Conservation (phyloP, 1,139 yeast species). For the Yamadazyma spencermartinsiae region DNA sequence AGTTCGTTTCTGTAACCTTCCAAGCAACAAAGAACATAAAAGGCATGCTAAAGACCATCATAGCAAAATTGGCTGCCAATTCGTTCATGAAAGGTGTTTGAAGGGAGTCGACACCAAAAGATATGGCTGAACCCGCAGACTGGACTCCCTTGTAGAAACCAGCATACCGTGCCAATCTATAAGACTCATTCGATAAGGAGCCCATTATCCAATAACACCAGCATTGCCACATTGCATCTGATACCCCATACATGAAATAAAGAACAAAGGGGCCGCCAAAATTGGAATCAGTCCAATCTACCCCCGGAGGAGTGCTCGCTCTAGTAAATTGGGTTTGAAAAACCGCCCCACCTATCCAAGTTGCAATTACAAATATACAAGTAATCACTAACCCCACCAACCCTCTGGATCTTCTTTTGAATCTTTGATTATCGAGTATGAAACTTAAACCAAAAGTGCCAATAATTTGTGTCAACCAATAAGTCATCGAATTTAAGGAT, state of each 20-base stretch:
- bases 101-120: conserved; percentile 56
- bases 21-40: conserved; percentile 12
- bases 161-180: conserved; percentile 55
- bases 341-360: conserved; percentile 63
- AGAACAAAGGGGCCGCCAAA: conserved; percentile 61
- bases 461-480: conserved; percentile 59
- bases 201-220: conserved; percentile 59
- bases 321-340: conserved; percentile 32
- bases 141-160: conserved; percentile 65
- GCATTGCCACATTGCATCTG: conserved; percentile 58
- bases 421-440: conserved; percentile 35
- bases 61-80: conserved; percentile 13
- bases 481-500: conserved; percentile 56
- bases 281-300: conserved; percentile 44
- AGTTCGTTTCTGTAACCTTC: conserved; percentile 9
- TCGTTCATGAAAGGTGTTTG: conserved; percentile 34
- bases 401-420: conserved; percentile 46
- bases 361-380: conserved; percentile 42
- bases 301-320: conserved; percentile 11
- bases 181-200: conserved; percentile 55
- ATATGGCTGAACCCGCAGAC: conserved; percentile 63
- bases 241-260: conserved; percentile 57
- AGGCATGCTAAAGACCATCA: conserved; percentile 15
- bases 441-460: conserved; percentile 55
- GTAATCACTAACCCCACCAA: conserved; percentile 44